Evolutionary conservation across 202 grass and related monocot species (phyloP), one percentile per base, ranked within the genome.

Genomic region (Panicum virgatum): DNA sequence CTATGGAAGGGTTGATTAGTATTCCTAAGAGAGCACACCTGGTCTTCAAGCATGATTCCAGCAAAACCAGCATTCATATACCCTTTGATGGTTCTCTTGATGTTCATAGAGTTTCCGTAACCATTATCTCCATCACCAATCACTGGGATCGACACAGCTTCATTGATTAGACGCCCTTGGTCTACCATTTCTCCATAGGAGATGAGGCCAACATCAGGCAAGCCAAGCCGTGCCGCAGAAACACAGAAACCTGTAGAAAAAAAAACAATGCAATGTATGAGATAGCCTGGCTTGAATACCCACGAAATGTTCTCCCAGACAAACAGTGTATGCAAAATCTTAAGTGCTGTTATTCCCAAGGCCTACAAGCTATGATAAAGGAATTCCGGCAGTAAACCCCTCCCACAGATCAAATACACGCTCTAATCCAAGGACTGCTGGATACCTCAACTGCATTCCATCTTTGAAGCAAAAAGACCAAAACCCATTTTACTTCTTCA

Each of bases 11-110:
- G 66, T 34, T 4, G 61, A 61, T 88, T n/a, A 14, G 10, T 66
- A 62, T n/a, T 64, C 5, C 36, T 25, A 27, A 71, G 29, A 51
- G 51, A 66, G 54, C 58, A n/a, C 9, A 98, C 96, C 89, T 98
- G 90, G 90, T 98, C 96, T 85, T 98, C 96, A 37, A 96, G 92
- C 88, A 98, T 93, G 77, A 98, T 98, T 73, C 90, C 96, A 69
- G 96, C 88, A 80, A 98, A 93, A 76, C 92, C 96, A 85, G 96
- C 90, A 64, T 96, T 94, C 29, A 90, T 96, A 72, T 91, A 98
- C 36, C 96, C 90, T 90, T 98, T 98, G 20, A 98, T 62, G 20
- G 90, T 98, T 88, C 96, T 90, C 77, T 96, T 98, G 60, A 98
- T 90, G 87, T 93, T 98, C 96, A 98, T 96, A 73, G 86, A 84